A percentile compares a stretch with the other conserved stretches of the same genome.
Conservation (phyloP, 495 filamentous ascomycete genomes). For the Penicillium cosmopolitanum region DNA sequence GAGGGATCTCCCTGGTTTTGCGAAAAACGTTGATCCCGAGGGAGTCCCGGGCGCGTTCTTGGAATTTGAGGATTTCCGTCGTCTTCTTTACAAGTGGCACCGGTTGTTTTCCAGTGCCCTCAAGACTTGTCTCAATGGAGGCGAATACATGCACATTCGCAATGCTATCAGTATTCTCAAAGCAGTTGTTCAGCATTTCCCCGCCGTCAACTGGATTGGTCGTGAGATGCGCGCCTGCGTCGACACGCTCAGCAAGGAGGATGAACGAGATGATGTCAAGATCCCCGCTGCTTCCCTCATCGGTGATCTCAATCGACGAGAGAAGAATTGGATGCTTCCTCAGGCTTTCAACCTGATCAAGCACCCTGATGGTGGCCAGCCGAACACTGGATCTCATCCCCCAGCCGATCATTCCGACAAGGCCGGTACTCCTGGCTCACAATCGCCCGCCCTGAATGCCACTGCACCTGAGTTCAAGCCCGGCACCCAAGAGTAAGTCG, state of each 20-base stretch:
- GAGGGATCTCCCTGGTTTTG: slow-evolving; percentile 70
- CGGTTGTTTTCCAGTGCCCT: slow-evolving; percentile 72
- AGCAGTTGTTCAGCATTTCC: slow-evolving; percentile 76
- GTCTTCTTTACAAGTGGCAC: slow-evolving; percentile 89
- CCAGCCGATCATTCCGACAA: slow-evolving; percentile 36
- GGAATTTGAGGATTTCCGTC: slow-evolving; percentile 84
- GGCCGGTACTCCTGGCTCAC: slow-evolving; percentile 41
- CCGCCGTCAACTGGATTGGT: slow-evolving; percentile 86
- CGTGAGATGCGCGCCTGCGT: slow-evolving; percentile 69
- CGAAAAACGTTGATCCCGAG: slow-evolving; percentile 61
- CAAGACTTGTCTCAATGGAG: slow-evolving; percentile 73
- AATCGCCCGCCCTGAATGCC: slow-evolving; percentile 47
- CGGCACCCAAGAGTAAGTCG: slow-evolving; percentile 45
- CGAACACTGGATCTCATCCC: slow-evolving; percentile 24
- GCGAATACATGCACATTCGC: slow-evolving; percentile 96
- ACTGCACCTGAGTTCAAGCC: slow-evolving; percentile 54
- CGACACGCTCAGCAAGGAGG: slow-evolving; percentile 64
- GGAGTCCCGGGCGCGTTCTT: slow-evolving; percentile 68
- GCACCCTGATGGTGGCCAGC: slow-evolving; percentile 31
- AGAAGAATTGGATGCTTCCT: slow-evolving; percentile 82
- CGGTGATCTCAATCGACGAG: slow-evolving; percentile 77
- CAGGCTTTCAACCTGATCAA: slow-evolving; percentile 66
- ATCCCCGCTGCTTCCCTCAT: slow-evolving; percentile 84
- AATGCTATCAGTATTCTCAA: slow-evolving; percentile 95
- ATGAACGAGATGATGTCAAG: slow-evolving; percentile 84